These are phyloP conservation scores for Penicillium tannophilum DNA, from an alignment of 495 filamentous ascomycete species.

Conservation along the genomic window DNA sequence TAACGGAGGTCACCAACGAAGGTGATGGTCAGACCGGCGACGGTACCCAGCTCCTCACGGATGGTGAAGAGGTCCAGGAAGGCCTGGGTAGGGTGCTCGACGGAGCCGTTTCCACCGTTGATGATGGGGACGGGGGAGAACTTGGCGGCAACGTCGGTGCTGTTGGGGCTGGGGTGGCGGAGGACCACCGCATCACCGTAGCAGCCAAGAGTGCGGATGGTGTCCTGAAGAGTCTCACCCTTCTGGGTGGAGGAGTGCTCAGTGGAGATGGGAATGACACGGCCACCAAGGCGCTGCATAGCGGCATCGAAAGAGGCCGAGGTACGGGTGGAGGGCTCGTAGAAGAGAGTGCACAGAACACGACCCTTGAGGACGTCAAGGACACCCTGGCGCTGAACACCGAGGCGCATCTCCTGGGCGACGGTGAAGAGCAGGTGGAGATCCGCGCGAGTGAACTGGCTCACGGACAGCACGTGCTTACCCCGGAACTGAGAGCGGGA, in stretches of 20 bases:
- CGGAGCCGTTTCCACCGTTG: constrained; percentile 93
- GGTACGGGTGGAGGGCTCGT: constrained; percentile 93
- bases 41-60: constrained; percentile 92
- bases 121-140: constrained; percentile 89
- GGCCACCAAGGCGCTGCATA: constrained; percentile 94
- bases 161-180: constrained; percentile 81
- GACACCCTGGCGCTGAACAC: constrained; percentile 85
- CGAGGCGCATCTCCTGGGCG: constrained; percentile 93
- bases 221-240: constrained; percentile 92
- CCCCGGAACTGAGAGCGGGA: constrained; percentile 81
- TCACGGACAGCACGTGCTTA: constrained; percentile 84
- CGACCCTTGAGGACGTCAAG: constrained; percentile 84
- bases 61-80: constrained; percentile 99
- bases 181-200: constrained; percentile 94
- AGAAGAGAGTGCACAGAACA: constrained; percentile 90
- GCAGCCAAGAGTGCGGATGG: constrained; percentile 86
- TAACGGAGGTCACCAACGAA: constrained; percentile 92
- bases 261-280: constrained; percentile 75
- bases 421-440: constrained; percentile 93
- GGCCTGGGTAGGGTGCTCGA: constrained; percentile 96
- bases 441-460: constrained; percentile 81
- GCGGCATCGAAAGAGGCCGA: constrained; percentile 96
- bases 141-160: constrained; percentile 77
- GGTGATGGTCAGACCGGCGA: constrained; percentile 91
- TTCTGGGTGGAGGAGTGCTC: constrained; percentile 84